phyloP scores from a whole-genome alignment of 345 rosid species.

The Bruguiera parviflora region DNA sequence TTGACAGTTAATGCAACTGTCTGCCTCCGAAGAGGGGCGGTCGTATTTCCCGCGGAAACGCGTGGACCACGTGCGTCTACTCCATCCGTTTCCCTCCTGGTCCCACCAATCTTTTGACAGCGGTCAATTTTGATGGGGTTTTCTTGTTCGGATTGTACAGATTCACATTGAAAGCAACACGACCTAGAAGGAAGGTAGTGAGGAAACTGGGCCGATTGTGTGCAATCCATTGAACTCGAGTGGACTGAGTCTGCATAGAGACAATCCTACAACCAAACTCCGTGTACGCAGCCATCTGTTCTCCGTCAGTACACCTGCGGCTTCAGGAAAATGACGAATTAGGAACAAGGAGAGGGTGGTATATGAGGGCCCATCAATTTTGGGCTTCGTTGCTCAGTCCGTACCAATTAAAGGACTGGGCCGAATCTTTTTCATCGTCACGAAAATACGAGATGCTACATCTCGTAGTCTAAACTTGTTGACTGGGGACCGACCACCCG shows the following conservation, averaged over 20 bases:
- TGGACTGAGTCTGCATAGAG: neutral
- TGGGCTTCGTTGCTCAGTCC: no score
- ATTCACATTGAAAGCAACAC: neutral
- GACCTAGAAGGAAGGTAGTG: neutral
- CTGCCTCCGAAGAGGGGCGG: neutral
- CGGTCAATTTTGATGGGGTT: no score
- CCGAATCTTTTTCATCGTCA: no score
- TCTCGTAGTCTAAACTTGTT: no score
- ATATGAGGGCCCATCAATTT: no score
- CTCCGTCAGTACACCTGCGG: neutral
- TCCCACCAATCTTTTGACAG: neutral
- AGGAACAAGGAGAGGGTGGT: no score
- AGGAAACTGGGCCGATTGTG: neutral
- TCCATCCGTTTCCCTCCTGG: neutral
- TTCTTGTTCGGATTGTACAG: neutral
- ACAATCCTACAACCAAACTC: no score
- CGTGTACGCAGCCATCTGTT: neutral
- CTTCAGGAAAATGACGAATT: no score
- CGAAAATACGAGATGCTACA: no score
- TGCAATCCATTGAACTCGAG: no score
- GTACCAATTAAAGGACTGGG: no score
- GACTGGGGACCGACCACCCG: no score
- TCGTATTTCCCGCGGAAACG: conserved; percentile 14
- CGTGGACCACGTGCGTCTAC: conserved; percentile 17
- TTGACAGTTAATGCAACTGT: conserved; percentile 20